Conservation (phyloP, 2,329 filamentous ascomycete species). For the Ceratocystis ficicola region DNA sequence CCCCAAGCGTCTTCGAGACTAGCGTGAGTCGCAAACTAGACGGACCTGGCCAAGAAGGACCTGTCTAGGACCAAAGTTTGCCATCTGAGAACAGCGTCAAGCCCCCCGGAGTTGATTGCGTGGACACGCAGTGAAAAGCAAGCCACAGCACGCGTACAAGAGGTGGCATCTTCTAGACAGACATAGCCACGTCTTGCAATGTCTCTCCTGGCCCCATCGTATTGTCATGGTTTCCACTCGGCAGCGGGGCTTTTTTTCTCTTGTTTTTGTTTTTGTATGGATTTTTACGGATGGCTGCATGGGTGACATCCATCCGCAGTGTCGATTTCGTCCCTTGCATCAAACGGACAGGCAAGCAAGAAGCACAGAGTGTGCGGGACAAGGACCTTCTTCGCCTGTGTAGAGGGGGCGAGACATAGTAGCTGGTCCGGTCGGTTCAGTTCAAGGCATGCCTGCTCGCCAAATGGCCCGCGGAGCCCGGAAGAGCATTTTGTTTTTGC, state of each 20-base stretch:
- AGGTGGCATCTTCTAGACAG: neutral
- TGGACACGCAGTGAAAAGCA: neutral
- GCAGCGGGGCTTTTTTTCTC: neutral
- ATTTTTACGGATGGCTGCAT: neutral
- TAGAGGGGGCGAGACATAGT: neutral
- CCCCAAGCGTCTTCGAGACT: neutral
- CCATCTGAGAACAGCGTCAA: neutral
- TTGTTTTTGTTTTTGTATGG: neutral
- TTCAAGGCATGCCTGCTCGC: neutral
- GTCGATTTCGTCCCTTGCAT: neutral
- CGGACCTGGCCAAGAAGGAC: neutral
- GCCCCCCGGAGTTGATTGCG: neutral
- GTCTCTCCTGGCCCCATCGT: conserved; percentile 4
- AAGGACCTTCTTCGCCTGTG: neutral
- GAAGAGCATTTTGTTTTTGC: neutral
- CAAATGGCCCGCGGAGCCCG: neutral
- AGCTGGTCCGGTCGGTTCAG: neutral
- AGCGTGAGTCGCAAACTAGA: neutral
- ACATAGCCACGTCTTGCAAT: neutral
- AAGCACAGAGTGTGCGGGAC: neutral
- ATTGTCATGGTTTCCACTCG: conserved; percentile 9
- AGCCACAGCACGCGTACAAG: neutral
- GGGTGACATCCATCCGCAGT: neutral
- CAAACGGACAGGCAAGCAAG: neutral
- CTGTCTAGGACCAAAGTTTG: neutral